These are phyloP conservation scores for Arthrobotrys iridis DNA, from an alignment of 2,329 filamentous ascomycete genomes.

Conservation along the genomic window DNA sequence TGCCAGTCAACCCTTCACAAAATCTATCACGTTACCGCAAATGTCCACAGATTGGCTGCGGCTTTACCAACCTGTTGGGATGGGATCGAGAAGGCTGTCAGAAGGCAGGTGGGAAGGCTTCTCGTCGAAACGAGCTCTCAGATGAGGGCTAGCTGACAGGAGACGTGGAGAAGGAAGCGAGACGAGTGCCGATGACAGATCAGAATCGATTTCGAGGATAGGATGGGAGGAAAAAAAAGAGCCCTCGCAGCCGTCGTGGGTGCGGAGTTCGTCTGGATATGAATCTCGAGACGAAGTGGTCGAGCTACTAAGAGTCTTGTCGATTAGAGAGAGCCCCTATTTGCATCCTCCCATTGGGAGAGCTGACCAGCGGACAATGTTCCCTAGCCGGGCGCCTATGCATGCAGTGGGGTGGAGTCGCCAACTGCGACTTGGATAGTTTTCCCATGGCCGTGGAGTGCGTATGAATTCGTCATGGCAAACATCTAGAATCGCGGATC, in stretches of 20 bases:
- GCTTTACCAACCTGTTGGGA: conserved; percentile 5
- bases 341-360: conserved; percentile 39
- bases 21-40: conserved; percentile 44
- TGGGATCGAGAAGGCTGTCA: conserved; percentile 1
- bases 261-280: conserved; percentile 49
- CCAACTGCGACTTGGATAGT: conserved; percentile 33
- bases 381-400: conserved; percentile 45
- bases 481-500: neutral
- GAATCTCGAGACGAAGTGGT: conserved; percentile 52
- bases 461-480: neutral
- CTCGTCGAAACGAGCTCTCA: conserved; percentile 49
- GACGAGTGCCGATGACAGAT: conserved; percentile 41
- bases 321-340: conserved; percentile 41
- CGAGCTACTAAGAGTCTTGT: conserved; percentile 1
- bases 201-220: conserved; percentile 10
- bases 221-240: conserved; percentile 25
- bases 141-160: conserved; percentile 27
- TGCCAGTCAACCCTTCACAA: conserved; percentile 11
- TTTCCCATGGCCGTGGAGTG: neutral
- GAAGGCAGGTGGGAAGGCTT: conserved; percentile 9
- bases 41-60: neutral
- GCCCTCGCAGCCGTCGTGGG: conserved; percentile 24
- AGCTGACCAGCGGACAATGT: conserved; percentile 1
- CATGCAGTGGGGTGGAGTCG: conserved; percentile 46
- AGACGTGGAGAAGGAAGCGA: conserved; percentile 29